phyloP scores from a whole-genome alignment of 2,329 filamentous ascomycete species.

The Penicillium sp. region DNA sequence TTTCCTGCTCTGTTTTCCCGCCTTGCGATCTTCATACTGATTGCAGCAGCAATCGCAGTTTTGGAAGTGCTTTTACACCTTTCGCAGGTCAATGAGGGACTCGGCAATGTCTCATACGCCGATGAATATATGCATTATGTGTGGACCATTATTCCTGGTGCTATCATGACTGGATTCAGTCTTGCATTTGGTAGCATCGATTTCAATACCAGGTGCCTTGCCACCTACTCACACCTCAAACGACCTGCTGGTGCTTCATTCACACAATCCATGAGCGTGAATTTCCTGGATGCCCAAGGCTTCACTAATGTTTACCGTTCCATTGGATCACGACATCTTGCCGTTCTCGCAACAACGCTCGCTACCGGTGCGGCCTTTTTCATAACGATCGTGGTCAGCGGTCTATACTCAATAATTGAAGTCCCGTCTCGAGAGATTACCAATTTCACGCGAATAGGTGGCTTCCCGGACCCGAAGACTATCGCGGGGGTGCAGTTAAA shows the following conservation, averaged over 20 bases:
- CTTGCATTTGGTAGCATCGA: slow-evolving; percentile 5
- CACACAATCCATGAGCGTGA: slow-evolving; percentile 4
- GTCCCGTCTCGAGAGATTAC: too few species aligned
- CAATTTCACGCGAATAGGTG: slow-evolving; percentile 9
- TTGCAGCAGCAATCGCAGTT: not conserved
- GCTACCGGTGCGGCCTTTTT: slow-evolving; percentile 1
- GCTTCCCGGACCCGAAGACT: slow-evolving; percentile 5
- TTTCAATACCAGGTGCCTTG: slow-evolving; percentile 12
- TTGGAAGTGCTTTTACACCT: slow-evolving; percentile 7
- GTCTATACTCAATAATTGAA: slow-evolving; percentile 8
- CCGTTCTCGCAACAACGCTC: slow-evolving; percentile 9
- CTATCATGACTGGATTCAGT: slow-evolving; percentile 4
- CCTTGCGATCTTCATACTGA: slow-evolving; percentile 1
- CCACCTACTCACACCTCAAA: slow-evolving; percentile 9
- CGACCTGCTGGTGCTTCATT: not conserved
- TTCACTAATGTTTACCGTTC: not conserved
- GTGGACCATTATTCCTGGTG: slow-evolving; percentile 15
- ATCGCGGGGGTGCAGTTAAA: not conserved
- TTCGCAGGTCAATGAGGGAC: slow-evolving; percentile 7
- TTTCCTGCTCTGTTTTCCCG: slow-evolving; percentile 5
- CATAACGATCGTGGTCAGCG: slow-evolving; percentile 12
- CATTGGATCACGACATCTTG: not conserved
- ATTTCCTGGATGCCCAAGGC: slow-evolving; percentile 6
- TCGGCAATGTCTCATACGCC: not conserved
- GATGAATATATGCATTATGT: slow-evolving; percentile 5